A percentile compares a stretch with the other conserved stretches of the same genome.
Evolutionary conservation across 306 rosid genomes (phyloP).

Genomic region (Mucuna pruriens): DNA sequence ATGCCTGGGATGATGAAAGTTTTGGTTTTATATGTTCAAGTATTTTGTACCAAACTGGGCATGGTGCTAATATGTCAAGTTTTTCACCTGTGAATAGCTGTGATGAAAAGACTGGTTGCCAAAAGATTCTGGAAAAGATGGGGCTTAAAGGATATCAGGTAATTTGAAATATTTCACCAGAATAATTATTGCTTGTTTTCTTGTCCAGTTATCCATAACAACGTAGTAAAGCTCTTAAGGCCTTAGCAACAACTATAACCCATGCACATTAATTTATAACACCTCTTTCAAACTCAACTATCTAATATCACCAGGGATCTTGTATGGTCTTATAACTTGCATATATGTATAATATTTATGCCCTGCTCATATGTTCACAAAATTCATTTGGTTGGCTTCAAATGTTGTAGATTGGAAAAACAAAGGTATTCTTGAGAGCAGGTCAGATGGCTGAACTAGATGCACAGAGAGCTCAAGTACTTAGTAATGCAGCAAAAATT

Average conservation of each 20-base stretch:
- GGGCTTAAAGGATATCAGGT: constrained; percentile 98
- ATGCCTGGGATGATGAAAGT: constrained; percentile 19
- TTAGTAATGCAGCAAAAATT: constrained; percentile 78
- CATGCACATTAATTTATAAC: constrained; percentile 28
- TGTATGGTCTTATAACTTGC: constrained; percentile 25
- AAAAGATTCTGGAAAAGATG: constrained; percentile 84
- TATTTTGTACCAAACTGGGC: constrained; percentile 34
- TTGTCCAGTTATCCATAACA: constrained; percentile 20
- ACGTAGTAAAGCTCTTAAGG: not conserved
- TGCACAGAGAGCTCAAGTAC: constrained; percentile 83
- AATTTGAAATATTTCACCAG: constrained; percentile 40
- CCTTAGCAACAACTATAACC: constrained; percentile 22
- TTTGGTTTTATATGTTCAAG: constrained; percentile 26
- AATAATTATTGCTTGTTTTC: constrained; percentile 16
- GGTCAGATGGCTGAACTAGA: constrained; percentile 99
- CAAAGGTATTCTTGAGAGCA: constrained; percentile 94
- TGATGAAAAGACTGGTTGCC: constrained; percentile 78
- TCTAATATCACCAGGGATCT: constrained; percentile 24
- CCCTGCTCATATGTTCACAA: constrained; percentile 33
- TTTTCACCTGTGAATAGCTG: constrained; percentile 59
- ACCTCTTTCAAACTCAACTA: constrained; percentile 25
- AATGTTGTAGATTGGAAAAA: constrained; percentile 87
- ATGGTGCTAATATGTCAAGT: constrained; percentile 40
- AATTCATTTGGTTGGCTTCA: constrained; percentile 39
- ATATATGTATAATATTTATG: constrained; percentile 26